Conservation (phyloP, 441 rosid genomes). For the Populus hybrid region DNA sequence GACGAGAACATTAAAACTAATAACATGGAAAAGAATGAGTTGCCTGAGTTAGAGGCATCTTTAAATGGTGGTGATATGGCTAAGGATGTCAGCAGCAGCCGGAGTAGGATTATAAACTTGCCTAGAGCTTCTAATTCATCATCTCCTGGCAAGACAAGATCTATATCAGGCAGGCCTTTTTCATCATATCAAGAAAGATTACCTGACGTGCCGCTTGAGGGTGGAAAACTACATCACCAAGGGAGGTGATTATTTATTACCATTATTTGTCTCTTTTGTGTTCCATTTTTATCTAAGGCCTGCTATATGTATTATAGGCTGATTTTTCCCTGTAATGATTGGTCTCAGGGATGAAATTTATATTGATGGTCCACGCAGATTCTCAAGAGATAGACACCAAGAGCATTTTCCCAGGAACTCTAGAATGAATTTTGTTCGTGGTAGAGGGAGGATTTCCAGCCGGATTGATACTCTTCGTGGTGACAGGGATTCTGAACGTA, state of each 20-base stretch:
- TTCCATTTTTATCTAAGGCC: neutral
- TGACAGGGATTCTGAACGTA: slow-evolving; percentile 52
- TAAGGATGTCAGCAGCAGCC: slow-evolving; percentile 42
- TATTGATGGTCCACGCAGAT: slow-evolving; percentile 43
- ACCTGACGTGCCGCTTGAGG: slow-evolving; percentile 53
- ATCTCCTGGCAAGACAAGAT: slow-evolving; percentile 45
- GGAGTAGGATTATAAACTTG: slow-evolving; percentile 60
- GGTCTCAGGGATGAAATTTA: slow-evolving; percentile 51
- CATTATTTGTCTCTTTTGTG: slow-evolving; percentile 7
- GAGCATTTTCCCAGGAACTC: slow-evolving; percentile 48
- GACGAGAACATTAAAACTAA: slow-evolving; percentile 29
- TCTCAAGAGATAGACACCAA: slow-evolving; percentile 59
- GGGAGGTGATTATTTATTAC: slow-evolving; percentile 68
- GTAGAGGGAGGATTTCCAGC: slow-evolving; percentile 62
- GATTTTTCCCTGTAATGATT: slow-evolving; percentile 15
- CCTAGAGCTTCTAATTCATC: slow-evolving; percentile 42
- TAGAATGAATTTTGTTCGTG: slow-evolving; percentile 57
- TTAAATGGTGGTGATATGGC: slow-evolving; percentile 37
- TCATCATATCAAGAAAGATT: slow-evolving; percentile 50
- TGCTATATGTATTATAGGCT: slow-evolving; percentile 11
- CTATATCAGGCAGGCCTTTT: slow-evolving; percentile 43
- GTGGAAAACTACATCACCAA: slow-evolving; percentile 46
- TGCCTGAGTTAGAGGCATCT: slow-evolving; percentile 36
- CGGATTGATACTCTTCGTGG: slow-evolving; percentile 36
- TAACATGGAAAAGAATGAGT: slow-evolving; percentile 35